phyloP scores from a whole-genome alignment of 2,329 filamentous ascomycete species.

The Talaromyces sp. region DNA sequence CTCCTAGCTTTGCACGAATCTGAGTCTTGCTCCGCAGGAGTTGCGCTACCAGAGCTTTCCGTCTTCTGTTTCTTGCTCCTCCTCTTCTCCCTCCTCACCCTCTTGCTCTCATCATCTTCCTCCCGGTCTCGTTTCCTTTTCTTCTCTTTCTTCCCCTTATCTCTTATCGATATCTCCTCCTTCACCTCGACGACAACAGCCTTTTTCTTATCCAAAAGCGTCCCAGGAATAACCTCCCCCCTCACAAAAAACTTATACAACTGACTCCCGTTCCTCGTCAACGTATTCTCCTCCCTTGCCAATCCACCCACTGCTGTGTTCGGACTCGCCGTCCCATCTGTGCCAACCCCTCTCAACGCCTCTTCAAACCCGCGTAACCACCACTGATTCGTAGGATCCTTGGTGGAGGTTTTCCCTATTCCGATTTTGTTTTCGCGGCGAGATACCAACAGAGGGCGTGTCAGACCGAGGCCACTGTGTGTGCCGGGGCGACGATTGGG shows the following conservation, averaged over 20 bases:
- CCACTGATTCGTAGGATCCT: slow-evolving; percentile 75
- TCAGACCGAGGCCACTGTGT: slow-evolving; percentile 69
- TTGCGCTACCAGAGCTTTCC: slow-evolving; percentile 4
- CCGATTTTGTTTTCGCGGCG: slow-evolving; percentile 80
- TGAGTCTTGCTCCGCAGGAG: neutral
- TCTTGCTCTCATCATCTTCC: slow-evolving; percentile 20
- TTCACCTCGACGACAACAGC: neutral
- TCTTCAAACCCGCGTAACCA: slow-evolving; percentile 95
- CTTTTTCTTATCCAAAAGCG: slow-evolving; percentile 32
- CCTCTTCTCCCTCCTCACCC: slow-evolving; percentile 29
- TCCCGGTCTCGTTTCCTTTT: slow-evolving; percentile 37
- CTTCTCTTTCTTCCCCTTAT: slow-evolving; percentile 22
- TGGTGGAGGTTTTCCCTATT: slow-evolving; percentile 70
- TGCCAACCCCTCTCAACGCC: slow-evolving; percentile 71
- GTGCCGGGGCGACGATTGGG: slow-evolving; percentile 49
- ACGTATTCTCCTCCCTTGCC: slow-evolving; percentile 28
- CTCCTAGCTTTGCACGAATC: neutral
- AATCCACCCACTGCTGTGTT: slow-evolving; percentile 49
- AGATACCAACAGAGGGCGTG: slow-evolving; percentile 76
- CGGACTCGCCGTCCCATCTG: slow-evolving; percentile 57
- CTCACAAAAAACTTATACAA: slow-evolving; percentile 82
- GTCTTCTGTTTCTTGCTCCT: slow-evolving; percentile 21
- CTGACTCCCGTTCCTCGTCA: slow-evolving; percentile 46
- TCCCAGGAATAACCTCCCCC: slow-evolving; percentile 74
- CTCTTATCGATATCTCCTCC: slow-evolving; percentile 16